Evolutionary conservation across 345 rosid genomes (phyloP), one percentile per base, ranked within the genome.

Genomic region (Ceriops zippeliana): DNA sequence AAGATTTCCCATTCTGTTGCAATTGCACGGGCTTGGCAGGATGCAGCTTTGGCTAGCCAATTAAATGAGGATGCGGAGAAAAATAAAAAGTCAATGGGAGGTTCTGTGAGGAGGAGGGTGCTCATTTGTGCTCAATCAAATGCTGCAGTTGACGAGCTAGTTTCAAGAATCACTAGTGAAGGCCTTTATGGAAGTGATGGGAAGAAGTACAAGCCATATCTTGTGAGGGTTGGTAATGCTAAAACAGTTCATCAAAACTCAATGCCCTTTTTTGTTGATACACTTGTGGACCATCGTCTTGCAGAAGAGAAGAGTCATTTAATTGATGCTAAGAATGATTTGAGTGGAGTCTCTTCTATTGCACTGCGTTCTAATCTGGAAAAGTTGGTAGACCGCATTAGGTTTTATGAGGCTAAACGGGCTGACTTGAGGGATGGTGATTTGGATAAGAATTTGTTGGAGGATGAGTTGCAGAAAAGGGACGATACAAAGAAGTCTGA

Each of bases 131-230:
- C 98, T 62, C 98, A 93, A 78, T 93, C 98, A 69, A 93, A 93
- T 85, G 98, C 98, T 63, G 98, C 98, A 47, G 98, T 93, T 81
- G 98, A 93, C 81, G 98, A 93, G 78, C 77, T 93, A 77, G 97
- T 93, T 60, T 86, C 95, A 70, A 86, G 98, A 72, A 86, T 93
- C 75, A 80, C 87, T 57, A 78, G 78, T 72, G 83, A 83, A 77
- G 97, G 98, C 54, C 96, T 93, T 52, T 83, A 85, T 70, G 95
- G 95, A n/a, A 67, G 84, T 65, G 91, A 91, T 81, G 98, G 97
- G 62, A 83, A 85, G 85, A 84, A 71, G 87, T 93, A 86, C 83
- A 88, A 86, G 76, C 98, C 98, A 20, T 91, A 89, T 80, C 91
- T 93, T 77, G 97, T 93, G 27, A 86, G 98, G 80, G 98, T 93